Evolutionary conservation across 2,329 filamentous ascomycete genomes (phyloP), one percentile per base, ranked within the genome.

Genomic region (Diaporthe sp.): DNA sequence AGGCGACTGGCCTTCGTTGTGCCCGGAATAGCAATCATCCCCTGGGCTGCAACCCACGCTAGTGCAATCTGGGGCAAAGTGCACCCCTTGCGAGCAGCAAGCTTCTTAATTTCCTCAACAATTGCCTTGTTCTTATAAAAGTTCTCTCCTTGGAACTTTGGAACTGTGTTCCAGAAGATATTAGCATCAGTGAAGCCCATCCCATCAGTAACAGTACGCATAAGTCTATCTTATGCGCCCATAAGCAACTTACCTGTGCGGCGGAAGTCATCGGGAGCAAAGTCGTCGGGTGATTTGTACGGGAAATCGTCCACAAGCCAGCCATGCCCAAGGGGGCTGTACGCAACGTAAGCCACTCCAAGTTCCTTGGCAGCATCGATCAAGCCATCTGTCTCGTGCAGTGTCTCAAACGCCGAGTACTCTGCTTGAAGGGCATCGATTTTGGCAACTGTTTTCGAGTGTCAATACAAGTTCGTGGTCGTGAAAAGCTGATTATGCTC

Each of bases 341-440:
- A 88, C 0, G 87, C 86, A 0, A 88, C 84, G 61, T 84, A 87
- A 0, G 86, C 84, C 0, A 88, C 78, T 1, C 80, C 83, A 1
- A 87, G 78, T 51, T 88, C 86, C 46, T 81, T 84, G 1, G 82
- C 82, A 0, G 86, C 82, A 0, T 86, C 81, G 37, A 88, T 85
- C 4, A 88, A 78, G 2, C 82, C 83, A 49, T 84, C 78, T 72
- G 82, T 83, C 75, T 86, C 84, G 55, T 86, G 85, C 0, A 86
- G 10, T 1, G 84, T 85, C 74, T 86, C 85, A 71, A 86, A 86
- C 1, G 85, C 82, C 0, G 82, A 87, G 79, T 87, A 87, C 72
- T 88, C 86, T 2, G 86, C 86, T 74, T 88, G 86, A 2, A 88
- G 70, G 2, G 86, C 86, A 73, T 87, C 85, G 37, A 88, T 87